These are phyloP conservation scores for Inga laurina DNA, from an alignment of 306 rosid genomes.

Conservation along the genomic window DNA sequence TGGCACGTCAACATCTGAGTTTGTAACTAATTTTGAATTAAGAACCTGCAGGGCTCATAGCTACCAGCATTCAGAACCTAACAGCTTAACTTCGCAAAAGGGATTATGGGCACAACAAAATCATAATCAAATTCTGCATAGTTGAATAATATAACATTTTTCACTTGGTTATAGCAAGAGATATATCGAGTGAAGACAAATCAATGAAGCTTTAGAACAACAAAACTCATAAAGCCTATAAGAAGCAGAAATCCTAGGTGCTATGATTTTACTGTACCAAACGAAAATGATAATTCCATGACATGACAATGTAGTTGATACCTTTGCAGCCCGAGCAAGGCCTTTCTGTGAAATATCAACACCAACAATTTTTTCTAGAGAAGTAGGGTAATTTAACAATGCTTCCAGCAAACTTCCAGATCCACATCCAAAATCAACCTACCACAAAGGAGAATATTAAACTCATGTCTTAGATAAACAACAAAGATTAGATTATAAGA, in stretches of 20 bases:
- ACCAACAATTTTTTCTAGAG: slow-evolving; percentile 83
- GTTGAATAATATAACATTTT: slow-evolving; percentile 6
- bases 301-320: slow-evolving; percentile 32
- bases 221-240: neutral
- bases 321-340: slow-evolving; percentile 92
- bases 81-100: slow-evolving; percentile 20
- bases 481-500: slow-evolving; percentile 25
- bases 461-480: slow-evolving; percentile 23
- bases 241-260: slow-evolving; percentile 7
- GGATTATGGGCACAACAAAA: slow-evolving; percentile 18
- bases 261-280: neutral
- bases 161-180: slow-evolving; percentile 12
- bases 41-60: slow-evolving; percentile 61
- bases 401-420: slow-evolving; percentile 98
- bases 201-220: slow-evolving; percentile 5
- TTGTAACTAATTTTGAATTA: slow-evolving; percentile 65
- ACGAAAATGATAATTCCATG: slow-evolving; percentile 1
- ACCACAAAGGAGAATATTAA: slow-evolving; percentile 43
- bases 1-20: slow-evolving; percentile 39
- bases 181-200: slow-evolving; percentile 8
- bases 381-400: slow-evolving; percentile 64
- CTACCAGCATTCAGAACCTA: slow-evolving; percentile 32
- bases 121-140: slow-evolving; percentile 1
- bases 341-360: slow-evolving; percentile 89
- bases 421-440: slow-evolving; percentile 99